Evolutionary conservation across 2,329 filamentous ascomycete genomes (phyloP).

Genomic region (Aspergillus novofumigatus): DNA sequence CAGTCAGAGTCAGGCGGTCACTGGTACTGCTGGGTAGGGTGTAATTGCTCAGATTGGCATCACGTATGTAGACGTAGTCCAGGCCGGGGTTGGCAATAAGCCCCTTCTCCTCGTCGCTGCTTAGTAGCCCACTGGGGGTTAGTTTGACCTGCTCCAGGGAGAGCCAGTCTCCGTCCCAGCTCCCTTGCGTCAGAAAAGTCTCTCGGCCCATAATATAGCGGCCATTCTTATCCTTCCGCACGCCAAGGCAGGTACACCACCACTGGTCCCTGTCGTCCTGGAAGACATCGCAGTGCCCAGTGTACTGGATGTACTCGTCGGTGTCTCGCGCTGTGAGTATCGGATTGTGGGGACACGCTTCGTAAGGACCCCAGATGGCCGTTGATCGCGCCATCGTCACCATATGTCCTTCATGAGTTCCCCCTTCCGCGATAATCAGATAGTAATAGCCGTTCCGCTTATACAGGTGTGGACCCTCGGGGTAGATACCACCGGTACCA

Average conservation of each 20-base stretch:
- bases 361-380: constrained; percentile 46
- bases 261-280: constrained; percentile 15
- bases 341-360: constrained; percentile 42
- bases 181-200: constrained; percentile 26
- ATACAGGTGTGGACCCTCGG: constrained; percentile 53
- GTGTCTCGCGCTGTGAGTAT: constrained; percentile 41
- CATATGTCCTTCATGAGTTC: constrained; percentile 48
- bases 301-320: constrained; percentile 20
- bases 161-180: constrained; percentile 20
- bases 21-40: constrained; percentile 6
- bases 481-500: constrained; percentile 13
- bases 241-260: constrained; percentile 19
- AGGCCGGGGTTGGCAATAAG: constrained; percentile 12
- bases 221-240: constrained; percentile 13
- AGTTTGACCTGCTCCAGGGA: constrained; percentile 17
- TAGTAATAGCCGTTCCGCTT: constrained; percentile 49
- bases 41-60: constrained; percentile 19
- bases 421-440: constrained; percentile 48
- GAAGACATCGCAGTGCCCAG: constrained; percentile 21
- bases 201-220: constrained; percentile 31
- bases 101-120: neutral
- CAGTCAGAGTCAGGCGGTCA: neutral
- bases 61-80: constrained; percentile 23
- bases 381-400: constrained; percentile 47
- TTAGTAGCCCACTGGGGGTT: neutral